phyloP scores from a whole-genome alignment of 305 asterid genomes.

The Fraxinus angustifolia region DNA sequence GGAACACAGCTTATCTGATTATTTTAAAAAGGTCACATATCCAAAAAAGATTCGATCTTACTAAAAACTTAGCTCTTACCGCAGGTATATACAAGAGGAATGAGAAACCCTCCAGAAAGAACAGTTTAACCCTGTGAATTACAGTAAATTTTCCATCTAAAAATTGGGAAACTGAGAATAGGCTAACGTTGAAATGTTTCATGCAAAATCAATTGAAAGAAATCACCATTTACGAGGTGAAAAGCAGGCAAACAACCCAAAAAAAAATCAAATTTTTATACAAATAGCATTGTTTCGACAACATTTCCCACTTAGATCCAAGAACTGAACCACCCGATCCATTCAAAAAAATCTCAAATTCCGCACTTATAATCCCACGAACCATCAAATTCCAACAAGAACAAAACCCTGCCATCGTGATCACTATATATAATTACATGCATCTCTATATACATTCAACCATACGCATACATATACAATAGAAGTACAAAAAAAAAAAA shows the following conservation, averaged over 20 bases:
- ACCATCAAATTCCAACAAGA: neutral
- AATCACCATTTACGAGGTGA: neutral
- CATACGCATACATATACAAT: neutral
- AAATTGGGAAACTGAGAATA: neutral
- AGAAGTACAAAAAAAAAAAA: neutral
- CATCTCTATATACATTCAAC: neutral
- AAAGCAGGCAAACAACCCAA: neutral
- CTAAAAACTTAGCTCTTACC: neutral
- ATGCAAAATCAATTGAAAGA: neutral
- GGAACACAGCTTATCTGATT: neutral
- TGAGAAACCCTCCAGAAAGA: neutral
- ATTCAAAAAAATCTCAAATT: neutral
- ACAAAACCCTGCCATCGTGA: neutral
- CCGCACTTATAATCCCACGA: neutral
- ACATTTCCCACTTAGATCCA: neutral
- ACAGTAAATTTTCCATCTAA: neutral
- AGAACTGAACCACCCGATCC: neutral
- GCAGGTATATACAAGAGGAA: neutral
- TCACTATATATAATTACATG: neutral
- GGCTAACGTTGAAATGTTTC: neutral
- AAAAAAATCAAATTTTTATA: neutral
- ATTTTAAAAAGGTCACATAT: neutral
- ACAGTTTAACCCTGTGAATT: neutral
- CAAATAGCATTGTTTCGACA: neutral
- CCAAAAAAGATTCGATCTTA: neutral